A percentile compares a stretch with the other conserved stretches of the same genome.
phyloP scores from a whole-genome alignment of 257 asterid genomes.

The Rhazya stricta region DNA sequence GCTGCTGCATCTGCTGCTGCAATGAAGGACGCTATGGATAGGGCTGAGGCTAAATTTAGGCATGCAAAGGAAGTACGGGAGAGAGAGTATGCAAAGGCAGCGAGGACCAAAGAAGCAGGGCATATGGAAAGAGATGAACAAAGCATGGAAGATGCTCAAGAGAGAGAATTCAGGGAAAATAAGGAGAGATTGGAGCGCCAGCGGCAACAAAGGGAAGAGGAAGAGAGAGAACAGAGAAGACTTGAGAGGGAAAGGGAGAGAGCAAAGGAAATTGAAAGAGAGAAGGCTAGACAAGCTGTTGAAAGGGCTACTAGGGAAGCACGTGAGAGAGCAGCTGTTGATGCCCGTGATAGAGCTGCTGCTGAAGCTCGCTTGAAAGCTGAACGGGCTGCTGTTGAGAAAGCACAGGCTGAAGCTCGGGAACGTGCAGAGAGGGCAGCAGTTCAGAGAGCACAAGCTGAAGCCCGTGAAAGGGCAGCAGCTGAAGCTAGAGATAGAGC shows the following conservation, averaged over 20 bases:
- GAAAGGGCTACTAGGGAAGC: slow-evolving; percentile 98
- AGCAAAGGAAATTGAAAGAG: slow-evolving; percentile 62
- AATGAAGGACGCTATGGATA: slow-evolving; percentile 99
- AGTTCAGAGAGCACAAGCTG: slow-evolving; percentile 90
- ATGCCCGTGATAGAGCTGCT: slow-evolving; percentile 64
- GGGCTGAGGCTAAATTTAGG: slow-evolving; percentile 92
- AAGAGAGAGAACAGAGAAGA: slow-evolving; percentile 76
- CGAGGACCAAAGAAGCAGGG: slow-evolving; percentile 60
- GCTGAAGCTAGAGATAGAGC: slow-evolving; percentile 88
- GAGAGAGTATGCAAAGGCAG: slow-evolving; percentile 79
- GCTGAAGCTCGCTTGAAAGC: slow-evolving; percentile 61
- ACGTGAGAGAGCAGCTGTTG: slow-evolving; percentile 85
- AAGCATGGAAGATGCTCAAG: slow-evolving; percentile 39
- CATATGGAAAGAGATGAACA: slow-evolving; percentile 56
- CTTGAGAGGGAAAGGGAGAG: slow-evolving; percentile 78
- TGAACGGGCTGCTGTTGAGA: slow-evolving; percentile 78
- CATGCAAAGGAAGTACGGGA: slow-evolving; percentile 97
- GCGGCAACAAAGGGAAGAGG: slow-evolving; percentile 69
- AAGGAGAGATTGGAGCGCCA: slow-evolving; percentile 70
- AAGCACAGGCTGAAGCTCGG: slow-evolving; percentile 73
- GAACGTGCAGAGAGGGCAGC: slow-evolving; percentile 86
- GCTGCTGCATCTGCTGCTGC: slow-evolving; percentile 99
- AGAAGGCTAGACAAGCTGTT: slow-evolving; percentile 76
- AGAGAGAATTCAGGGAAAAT: slow-evolving; percentile 61
- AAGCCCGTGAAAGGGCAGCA: slow-evolving; percentile 98